Evolutionary conservation across 495 filamentous ascomycete genomes (phyloP).

Genomic region (Penicillium bovifimosum): DNA sequence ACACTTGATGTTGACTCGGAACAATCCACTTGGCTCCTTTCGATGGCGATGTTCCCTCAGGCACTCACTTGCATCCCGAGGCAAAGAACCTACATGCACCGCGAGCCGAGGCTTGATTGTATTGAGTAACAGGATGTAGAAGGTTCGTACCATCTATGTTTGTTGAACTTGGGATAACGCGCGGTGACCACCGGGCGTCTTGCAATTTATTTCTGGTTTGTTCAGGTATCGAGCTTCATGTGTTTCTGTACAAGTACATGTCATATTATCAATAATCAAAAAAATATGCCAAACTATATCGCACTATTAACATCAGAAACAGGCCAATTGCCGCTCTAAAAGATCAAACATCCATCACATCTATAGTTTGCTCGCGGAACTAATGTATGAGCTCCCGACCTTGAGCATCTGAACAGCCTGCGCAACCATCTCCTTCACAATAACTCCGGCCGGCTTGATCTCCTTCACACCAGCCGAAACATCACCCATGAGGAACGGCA

Average conservation of each 20-base stretch:
- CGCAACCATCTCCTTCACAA: conserved; percentile 81
- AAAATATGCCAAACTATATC: not conserved
- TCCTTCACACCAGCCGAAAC: conserved; percentile 70
- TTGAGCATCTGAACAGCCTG: conserved; percentile 68
- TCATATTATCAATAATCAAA: conserved; percentile 22
- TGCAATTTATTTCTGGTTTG: conserved; percentile 1
- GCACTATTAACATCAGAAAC: not conserved
- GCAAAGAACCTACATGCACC: not conserved
- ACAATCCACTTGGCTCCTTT: not conserved
- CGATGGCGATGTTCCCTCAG: not conserved
- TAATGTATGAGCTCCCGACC: conserved; percentile 33
- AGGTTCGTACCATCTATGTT: not conserved
- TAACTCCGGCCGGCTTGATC: conserved; percentile 72
- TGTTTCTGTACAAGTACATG: conserved; percentile 37
- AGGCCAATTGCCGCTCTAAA: not conserved
- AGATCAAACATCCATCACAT: not conserved
- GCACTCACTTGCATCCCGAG: not conserved
- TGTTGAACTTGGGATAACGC: not conserved
- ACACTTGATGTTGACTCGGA: conserved; percentile 1
- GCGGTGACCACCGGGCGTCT: not conserved
- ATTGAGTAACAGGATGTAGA: not conserved
- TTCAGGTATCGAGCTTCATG: conserved; percentile 15
- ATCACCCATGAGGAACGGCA: conserved; percentile 90
- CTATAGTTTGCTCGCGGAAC: conserved; percentile 33
- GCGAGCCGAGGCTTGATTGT: not conserved